A percentile compares a stretch with the other conserved stretches of the same genome.
Conservation (phyloP, 495 filamentous ascomycete genomes). For the Daldinia childiae region DNA sequence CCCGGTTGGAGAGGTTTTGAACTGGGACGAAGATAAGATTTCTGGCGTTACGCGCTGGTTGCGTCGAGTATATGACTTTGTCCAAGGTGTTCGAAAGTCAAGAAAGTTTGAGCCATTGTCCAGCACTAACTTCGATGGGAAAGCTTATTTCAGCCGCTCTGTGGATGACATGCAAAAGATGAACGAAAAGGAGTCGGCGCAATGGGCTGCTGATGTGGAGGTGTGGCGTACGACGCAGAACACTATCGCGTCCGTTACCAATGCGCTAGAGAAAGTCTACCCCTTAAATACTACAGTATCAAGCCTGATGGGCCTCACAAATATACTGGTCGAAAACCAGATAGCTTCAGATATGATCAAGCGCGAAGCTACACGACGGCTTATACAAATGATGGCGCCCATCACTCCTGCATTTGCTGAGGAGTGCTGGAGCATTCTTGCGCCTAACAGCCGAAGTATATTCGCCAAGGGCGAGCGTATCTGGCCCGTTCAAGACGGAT, state of each 20-base stretch:
- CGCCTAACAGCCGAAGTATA: constrained; percentile 50
- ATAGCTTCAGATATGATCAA: constrained; percentile 41
- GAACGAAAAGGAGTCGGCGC: constrained; percentile 31
- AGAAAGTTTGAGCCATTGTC: background rate
- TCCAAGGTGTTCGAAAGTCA: constrained; percentile 48
- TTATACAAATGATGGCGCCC: constrained; percentile 78
- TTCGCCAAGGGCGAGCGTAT: constrained; percentile 49
- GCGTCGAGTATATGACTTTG: constrained; percentile 68
- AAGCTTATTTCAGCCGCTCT: constrained; percentile 46
- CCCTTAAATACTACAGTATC: constrained; percentile 83
- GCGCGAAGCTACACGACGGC: constrained; percentile 50
- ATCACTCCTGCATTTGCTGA: constrained; percentile 80
- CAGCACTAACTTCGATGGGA: constrained; percentile 23
- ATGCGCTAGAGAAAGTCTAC: constrained; percentile 73
- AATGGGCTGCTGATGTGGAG: constrained; percentile 61
- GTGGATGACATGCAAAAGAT: constrained; percentile 23
- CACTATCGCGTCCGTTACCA: constrained; percentile 73
- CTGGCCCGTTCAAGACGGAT: constrained; percentile 62
- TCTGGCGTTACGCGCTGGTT: constrained; percentile 84
- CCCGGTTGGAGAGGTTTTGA: constrained; percentile 80
- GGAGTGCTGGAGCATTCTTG: constrained; percentile 77
- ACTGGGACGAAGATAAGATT: constrained; percentile 89
- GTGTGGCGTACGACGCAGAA: constrained; percentile 71
- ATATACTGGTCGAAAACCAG: constrained; percentile 59
- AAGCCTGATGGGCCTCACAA: constrained; percentile 81